A percentile compares a stretch with the other conserved stretches of the same genome.
Evolutionary conservation across 305 asterid genomes (phyloP).

Genomic region (Plantago coronopus): DNA sequence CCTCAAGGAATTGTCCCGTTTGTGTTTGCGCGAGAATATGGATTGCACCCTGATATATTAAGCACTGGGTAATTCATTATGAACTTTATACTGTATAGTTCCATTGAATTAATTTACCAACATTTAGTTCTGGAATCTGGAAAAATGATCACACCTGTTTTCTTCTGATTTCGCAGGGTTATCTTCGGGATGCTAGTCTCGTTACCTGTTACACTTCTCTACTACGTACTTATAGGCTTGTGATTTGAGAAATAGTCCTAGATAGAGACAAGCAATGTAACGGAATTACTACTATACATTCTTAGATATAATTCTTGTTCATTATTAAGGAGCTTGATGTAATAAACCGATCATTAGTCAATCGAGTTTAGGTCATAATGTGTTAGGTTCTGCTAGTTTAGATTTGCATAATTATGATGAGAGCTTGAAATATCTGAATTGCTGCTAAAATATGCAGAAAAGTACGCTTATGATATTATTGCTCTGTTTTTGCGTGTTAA

Average conservation of each 20-base stretch:
- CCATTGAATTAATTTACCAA: neutral
- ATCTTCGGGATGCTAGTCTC: slow-evolving; percentile 77
- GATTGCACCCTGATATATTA: slow-evolving; percentile 61
- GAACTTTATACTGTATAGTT: neutral
- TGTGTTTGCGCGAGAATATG: slow-evolving; percentile 73
- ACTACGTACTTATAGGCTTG: slow-evolving; percentile 57
- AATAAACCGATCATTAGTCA: too few species aligned
- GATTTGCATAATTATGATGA: too few species aligned
- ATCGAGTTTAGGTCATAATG: too few species aligned
- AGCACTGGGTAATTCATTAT: slow-evolving; percentile 51
- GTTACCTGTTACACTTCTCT: slow-evolving; percentile 59
- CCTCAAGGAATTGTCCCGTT: slow-evolving; percentile 77
- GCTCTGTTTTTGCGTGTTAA: too few species aligned
- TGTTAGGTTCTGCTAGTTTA: too few species aligned
- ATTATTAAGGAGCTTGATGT: too few species aligned
- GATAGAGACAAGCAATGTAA: too few species aligned
- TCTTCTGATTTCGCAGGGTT: slow-evolving; percentile 48
- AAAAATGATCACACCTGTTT: neutral
- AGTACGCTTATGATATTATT: too few species aligned
- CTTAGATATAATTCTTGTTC: neutral
- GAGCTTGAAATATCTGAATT: too few species aligned
- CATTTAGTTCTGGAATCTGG: too few species aligned
- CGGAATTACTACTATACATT: neutral
- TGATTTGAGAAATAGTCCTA: slow-evolving; percentile 28
- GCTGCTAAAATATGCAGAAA: too few species aligned